Evolutionary conservation across 306 rosid species (phyloP).

Genomic region (Oxytropis ochrocephala): DNA sequence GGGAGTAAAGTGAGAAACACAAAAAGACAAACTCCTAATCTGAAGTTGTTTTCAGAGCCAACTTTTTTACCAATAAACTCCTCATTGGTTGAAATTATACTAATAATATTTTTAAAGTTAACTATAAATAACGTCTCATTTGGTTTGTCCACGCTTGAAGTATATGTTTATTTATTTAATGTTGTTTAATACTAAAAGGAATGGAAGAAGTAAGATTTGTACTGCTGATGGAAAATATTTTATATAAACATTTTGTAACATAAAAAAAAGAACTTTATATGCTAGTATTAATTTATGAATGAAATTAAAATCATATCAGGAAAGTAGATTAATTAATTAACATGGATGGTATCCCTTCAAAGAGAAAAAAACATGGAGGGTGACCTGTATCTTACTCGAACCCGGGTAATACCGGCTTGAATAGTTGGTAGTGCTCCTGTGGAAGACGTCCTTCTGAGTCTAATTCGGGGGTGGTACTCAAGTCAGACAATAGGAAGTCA

Average conservation of each 20-base stretch:
- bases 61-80: conserved; percentile 31
- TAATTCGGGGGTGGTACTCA: too few relatives aligned
- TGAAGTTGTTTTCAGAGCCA: conserved; percentile 36
- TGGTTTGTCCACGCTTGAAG: conserved; percentile 28
- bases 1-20: conserved; percentile 13
- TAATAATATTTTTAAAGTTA: conserved; percentile 19
- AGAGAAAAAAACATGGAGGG: too few relatives aligned
- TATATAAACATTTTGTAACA: neutral
- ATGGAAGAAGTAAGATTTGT: neutral
- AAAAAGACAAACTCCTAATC: conserved; percentile 40
- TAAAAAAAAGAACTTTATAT: neutral
- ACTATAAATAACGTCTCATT: conserved; percentile 21
- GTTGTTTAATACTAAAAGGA: too few relatives aligned
- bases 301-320: neutral
- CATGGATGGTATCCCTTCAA: too few relatives aligned
- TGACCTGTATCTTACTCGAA: too few relatives aligned
- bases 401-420: too few relatives aligned
- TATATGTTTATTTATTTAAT: neutral
- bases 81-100: too few relatives aligned
- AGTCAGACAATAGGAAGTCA: too few relatives aligned
- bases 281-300: neutral
- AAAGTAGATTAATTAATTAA: too few relatives aligned
- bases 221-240: conserved; percentile 16
- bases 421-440: too few relatives aligned
- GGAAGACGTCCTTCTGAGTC: too few relatives aligned